Base-by-base conservation (phyloP, 2,329 filamentous ascomycete species). In the Botryotinia convoluta region DNA sequence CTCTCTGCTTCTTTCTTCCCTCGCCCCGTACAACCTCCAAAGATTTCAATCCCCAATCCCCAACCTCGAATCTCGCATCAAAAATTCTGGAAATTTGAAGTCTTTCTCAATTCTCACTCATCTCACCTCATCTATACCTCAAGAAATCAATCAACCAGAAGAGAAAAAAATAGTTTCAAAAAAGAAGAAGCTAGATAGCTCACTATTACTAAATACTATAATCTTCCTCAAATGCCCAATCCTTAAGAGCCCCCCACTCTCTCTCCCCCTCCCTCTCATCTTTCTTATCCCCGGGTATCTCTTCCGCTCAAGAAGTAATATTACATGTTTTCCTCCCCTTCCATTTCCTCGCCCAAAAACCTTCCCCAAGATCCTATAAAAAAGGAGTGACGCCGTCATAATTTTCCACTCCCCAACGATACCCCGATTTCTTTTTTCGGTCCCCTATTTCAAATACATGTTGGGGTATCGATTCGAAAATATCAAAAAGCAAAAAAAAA, bases 331-430 rank as follows among this genome's bases (percentile, higher is more conserved):
- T 44, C 18, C 37, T 22, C 16, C 39, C 61, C 61, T 64, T 45
- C 61, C 61, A 32, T 45, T 42, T 37, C 22, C 32, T 61, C 64
- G 16, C 54, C 51, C 51, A 45, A 62, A 48, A n/a, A 10, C 68
- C 1, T 8, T 37, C 29, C 64, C 45, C 22, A 57, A 39, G 35
- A 37, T 44, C 59, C 60, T 63, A 37, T 45, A 60, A 60, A 37
- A 44, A 73, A 59, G 73, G 67, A 74, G 72, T 67, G 60, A 74
- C 73, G 73, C 73, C 72, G 54, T 74, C 74, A 61, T 74, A 22
- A 54, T 57, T 68, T 65, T 68, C 45, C 51, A 42, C 59, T n/a
- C 67, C 48, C 62, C 60, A n/a, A 29, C 35, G 26, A 68, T 57
- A n/a, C 45, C 64, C 64, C 59, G 20, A 67, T 61, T 63, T 64